These are phyloP conservation scores for Ophiocordyceps sinensis DNA, from an alignment of 2,329 filamentous ascomycete genomes.

Conservation along the genomic window DNA sequence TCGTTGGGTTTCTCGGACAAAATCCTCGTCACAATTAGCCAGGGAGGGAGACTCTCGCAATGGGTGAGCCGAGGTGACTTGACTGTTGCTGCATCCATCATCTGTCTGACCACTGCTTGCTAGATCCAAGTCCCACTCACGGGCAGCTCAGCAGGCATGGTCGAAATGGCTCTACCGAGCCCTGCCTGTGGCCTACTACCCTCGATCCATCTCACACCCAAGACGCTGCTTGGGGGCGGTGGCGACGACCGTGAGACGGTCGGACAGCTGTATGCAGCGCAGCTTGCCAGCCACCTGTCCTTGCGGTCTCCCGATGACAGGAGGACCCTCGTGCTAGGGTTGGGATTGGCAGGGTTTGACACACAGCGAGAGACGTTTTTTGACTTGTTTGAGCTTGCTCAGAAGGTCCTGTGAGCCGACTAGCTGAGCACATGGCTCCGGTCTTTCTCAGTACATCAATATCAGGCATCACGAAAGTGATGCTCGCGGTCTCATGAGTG, in stretches of 20 bases:
- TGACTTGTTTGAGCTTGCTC: conserved; percentile 48
- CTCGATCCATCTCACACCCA: conserved; percentile 69
- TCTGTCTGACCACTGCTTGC: too few relatives aligned
- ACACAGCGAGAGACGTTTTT: conserved; percentile 44
- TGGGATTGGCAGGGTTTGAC: conserved; percentile 39
- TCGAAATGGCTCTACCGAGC: conserved; percentile 43
- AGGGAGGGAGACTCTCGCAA: conserved; percentile 73
- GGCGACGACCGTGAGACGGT: conserved; percentile 65
- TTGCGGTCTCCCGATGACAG: conserved; percentile 52
- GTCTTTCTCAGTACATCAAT: neutral
- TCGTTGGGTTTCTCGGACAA: conserved; percentile 72
- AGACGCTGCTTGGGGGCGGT: conserved; percentile 73
- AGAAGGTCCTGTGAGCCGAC: conserved; percentile 34
- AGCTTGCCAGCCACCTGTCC: conserved; percentile 69
- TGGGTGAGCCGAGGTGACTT: conserved; percentile 51
- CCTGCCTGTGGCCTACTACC: conserved; percentile 45
- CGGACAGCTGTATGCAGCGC: conserved; percentile 78
- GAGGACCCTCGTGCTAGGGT: conserved; percentile 45
- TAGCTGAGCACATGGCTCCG: neutral
- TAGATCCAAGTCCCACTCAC: conserved; percentile 68
- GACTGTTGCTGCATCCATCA: too few relatives aligned
- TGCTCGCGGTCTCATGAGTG: too few relatives aligned
- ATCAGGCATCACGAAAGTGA: neutral
- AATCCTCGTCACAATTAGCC: conserved; percentile 78
- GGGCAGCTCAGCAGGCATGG: conserved; percentile 46